Base-by-base conservation (phyloP, 2,329 filamentous ascomycete species). In the Metarhizium album region DNA sequence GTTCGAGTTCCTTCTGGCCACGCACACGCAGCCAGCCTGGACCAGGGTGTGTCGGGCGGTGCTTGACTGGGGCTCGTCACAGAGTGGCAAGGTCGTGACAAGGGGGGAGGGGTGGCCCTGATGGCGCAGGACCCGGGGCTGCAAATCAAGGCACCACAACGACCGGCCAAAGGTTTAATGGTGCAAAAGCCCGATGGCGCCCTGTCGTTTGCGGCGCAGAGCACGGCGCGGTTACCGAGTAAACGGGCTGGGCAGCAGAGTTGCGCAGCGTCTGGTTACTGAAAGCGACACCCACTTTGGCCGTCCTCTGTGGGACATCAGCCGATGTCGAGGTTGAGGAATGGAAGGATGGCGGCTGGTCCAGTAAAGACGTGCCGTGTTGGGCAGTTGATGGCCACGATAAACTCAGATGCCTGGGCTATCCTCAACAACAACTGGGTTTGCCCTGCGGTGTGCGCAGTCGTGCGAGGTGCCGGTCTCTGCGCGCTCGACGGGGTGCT, bases 71-170 rank as follows among this genome's bases (percentile, higher is more conserved):
- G 37, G n/a, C 49, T 42, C 40, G 53, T 50, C 45, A 42, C 51
- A 52, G 47, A 51, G 48, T 51, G 51, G 47, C 52, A 52, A 50
- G 49, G 47, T n/a, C n/a, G n/a, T n/a, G n/a, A n/a, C n/a, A n/a
- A 20, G 37, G 47, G 49, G 38, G 40, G 27, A 46, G 43, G 37
- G 40, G 24, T 45, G 49, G n/a, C n/a, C n/a, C n/a, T n/a, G n/a
- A n/a, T n/a, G n/a, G 49, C 46, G 40, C 31, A 22, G 42, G 35
- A 37, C 13, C 29, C 16, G 40, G 48, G 35, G 31, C 5, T 23
- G n/a, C n/a, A 42, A 48, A 35, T 43, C 49, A 47, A 42, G 45
- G 37, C 45, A 51, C 47, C 23, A 27, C 38, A 49, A 49, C 37
- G 24, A 18, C 11, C 9, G 35, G 31, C 38, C 22, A 47, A 37